phyloP scores from a whole-genome alignment of 345 rosid genomes.

The Salix exigua region DNA sequence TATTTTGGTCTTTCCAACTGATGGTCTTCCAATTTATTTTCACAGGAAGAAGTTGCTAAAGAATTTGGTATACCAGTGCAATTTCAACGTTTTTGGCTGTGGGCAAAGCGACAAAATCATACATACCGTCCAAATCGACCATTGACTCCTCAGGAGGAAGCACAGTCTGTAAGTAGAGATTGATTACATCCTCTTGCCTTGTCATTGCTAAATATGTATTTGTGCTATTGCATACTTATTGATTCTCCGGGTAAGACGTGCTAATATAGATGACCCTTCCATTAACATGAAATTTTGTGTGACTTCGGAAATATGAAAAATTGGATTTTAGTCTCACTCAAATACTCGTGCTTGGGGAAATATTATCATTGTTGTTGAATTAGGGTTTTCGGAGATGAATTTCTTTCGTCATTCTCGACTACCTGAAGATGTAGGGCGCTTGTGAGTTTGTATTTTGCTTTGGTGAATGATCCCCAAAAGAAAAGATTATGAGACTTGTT shows the following conservation, averaged over 20 bases:
- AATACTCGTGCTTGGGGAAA: not conserved
- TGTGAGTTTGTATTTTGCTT: too few relatives aligned
- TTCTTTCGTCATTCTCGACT: too few relatives aligned
- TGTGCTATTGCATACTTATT: not conserved
- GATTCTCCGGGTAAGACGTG: not conserved
- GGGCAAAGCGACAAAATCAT: constrained; percentile 95
- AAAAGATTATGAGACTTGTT: too few relatives aligned
- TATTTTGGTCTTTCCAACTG: not conserved
- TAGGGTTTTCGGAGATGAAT: too few relatives aligned
- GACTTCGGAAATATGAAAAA: not conserved
- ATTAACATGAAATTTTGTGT: not conserved
- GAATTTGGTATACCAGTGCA: constrained; percentile 81
- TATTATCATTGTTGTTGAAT: too few relatives aligned
- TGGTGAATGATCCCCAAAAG: too few relatives aligned
- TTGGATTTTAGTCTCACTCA: not conserved
- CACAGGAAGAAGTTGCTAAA: constrained; percentile 90
- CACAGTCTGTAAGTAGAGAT: constrained; percentile 50
- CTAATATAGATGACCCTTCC: not conserved
- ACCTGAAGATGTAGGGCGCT: too few relatives aligned
- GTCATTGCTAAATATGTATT: not conserved
- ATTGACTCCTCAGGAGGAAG: constrained; percentile 65
- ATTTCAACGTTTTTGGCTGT: constrained; percentile 89
- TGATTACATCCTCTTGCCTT: not conserved
- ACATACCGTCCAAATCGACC: constrained; percentile 90
- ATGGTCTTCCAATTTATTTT: not conserved